Evolutionary conservation across 306 rosid species (phyloP), one percentile per base, ranked within the genome.

Genomic region (Prunus mume): DNA sequence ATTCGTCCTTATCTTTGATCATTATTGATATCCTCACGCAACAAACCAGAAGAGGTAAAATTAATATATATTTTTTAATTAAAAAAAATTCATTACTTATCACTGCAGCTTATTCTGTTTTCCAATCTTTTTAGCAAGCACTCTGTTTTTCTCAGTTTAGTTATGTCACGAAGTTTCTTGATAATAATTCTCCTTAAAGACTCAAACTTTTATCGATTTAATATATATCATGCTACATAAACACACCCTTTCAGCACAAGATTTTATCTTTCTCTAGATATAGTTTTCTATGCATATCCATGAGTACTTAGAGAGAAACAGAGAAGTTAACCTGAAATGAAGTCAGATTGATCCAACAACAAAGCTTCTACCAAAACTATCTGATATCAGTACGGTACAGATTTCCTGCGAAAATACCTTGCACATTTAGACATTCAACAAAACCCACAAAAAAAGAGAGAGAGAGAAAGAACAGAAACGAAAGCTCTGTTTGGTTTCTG

Each of bases 261-360:
- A 32, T 15, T 34, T 27, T 5, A n/a, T 45, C 65, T 13, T 30
- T 14, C 24, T 32, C 52, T 7, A 52, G 8, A 34, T 34, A 34
- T 34, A 34, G 8, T 34, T 34, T 34, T 34, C 41, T 34, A 34
- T 34, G 41, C 41, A 34, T 34, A 34, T 34, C 41, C 41, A 34
- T 34, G 8, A 18, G 54, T 13, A 14, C 4, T 47, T 47, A 34
- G 43, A 55, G 61, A 68, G 73, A 69, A 22, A 55, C 3, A 70
- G 52, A 24, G 46, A 17, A 43, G 13, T 19, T 51, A 14, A 86
- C 94, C 90, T 78, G 70, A 80, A 70, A 80, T 13, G 71, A 74
- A 64, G 74, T 63, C 69, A 68, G 84, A 81, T 20, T 43, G 76
- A 71, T 81, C 72, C 69, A 79, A 22, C 65, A 69, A 83, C 55